Base-by-base conservation (phyloP, 1,284 basidiomycete genomes). In the Fereydounia khargensis region DNA sequence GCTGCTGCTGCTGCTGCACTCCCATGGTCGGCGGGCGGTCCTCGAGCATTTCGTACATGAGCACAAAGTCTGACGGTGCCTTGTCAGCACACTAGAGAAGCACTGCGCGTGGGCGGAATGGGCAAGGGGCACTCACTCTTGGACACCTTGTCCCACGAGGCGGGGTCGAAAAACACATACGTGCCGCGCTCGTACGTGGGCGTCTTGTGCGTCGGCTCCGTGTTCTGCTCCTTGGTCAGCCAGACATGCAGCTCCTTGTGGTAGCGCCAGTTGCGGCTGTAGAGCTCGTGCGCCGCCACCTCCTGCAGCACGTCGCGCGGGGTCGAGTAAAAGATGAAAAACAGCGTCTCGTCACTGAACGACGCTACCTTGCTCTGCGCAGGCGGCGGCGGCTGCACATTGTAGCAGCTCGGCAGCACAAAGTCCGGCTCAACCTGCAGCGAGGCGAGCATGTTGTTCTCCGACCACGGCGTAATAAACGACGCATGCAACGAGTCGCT, bases 241-340 rank as follows among this genome's bases (percentile, higher is more conserved):
- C 94, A 98, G 60, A 94, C 80, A 54, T 88, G 86, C 52, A 91
- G 81, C 66, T 94, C 90, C 77, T 92, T 96, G 83, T 97, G 92
- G 79, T 89, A 98, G 64, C 94, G 82, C 94, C 94, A 98, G 78
- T 94, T 94, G 62, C 94, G 86, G 77, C 90, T 89, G 80, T 86
- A 95, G 86, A 98, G 81, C 81, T 97, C 94, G 76, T 90, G 87
- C 33, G 91, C 91, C 11, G 94, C 94, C 37, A 92, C 84, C 78
- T 97, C 91, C 77, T 98, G 94, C 57, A 96, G 80, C 23, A 88
- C 85, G 78, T 98, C 94, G 69, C 90, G 81, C 45, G 94, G 91
- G 77, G 85, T 86, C 50, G 89, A 86, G 79, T 98, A 98, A 81
- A 98, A 98, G 84, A 96, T 94, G 82, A 91, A 96, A 79, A 98